phyloP scores from a whole-genome alignment of 2,329 filamentous ascomycete genomes.

The Endothia cerciana region DNA sequence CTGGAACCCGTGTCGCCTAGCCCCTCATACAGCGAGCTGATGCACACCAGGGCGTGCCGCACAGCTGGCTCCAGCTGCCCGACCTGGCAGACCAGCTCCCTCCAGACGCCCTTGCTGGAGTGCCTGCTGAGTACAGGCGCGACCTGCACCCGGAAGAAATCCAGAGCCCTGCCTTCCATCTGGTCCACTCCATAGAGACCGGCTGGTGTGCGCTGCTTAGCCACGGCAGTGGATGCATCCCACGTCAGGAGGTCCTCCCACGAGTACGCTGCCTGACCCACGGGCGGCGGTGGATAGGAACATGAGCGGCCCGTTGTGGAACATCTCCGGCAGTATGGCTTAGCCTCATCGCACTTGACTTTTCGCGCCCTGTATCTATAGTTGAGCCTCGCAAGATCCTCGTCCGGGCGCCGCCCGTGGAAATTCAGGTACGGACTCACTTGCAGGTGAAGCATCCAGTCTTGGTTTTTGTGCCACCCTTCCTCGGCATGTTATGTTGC shows the following conservation, averaged over 20 bases:
- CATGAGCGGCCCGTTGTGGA: slow-evolving; percentile 30
- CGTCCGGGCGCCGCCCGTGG: not conserved
- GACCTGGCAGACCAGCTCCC: slow-evolving; percentile 49
- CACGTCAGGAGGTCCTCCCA: slow-evolving; percentile 21
- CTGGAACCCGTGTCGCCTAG: slow-evolving; percentile 31
- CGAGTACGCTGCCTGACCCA: slow-evolving; percentile 25
- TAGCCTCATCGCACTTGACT: slow-evolving; percentile 34
- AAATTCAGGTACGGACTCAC: slow-evolving; percentile 9
- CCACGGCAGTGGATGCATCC: not conserved
- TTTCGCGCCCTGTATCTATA: slow-evolving; percentile 29
- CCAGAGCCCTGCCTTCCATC: slow-evolving; percentile 24
- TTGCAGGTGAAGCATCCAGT: slow-evolving; percentile 29
- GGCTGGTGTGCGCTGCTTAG: not conserved
- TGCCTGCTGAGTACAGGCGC: slow-evolving; percentile 47
- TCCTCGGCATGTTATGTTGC: slow-evolving; percentile 20
- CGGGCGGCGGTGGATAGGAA: slow-evolving; percentile 26
- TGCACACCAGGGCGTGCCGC: slow-evolving; percentile 53
- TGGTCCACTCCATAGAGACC: slow-evolving; percentile 5
- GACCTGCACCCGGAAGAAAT: slow-evolving; percentile 45
- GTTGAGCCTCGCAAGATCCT: not conserved
- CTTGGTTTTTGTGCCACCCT: slow-evolving; percentile 25
- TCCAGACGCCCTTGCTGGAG: slow-evolving; percentile 49
- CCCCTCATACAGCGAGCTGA: slow-evolving; percentile 52
- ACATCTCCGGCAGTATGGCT: slow-evolving; percentile 32
- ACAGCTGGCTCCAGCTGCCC: slow-evolving; percentile 50